Conservation (phyloP, 1,284 basidiomycete species). For the Cutaneotrichosporon cavernicola region DNA sequence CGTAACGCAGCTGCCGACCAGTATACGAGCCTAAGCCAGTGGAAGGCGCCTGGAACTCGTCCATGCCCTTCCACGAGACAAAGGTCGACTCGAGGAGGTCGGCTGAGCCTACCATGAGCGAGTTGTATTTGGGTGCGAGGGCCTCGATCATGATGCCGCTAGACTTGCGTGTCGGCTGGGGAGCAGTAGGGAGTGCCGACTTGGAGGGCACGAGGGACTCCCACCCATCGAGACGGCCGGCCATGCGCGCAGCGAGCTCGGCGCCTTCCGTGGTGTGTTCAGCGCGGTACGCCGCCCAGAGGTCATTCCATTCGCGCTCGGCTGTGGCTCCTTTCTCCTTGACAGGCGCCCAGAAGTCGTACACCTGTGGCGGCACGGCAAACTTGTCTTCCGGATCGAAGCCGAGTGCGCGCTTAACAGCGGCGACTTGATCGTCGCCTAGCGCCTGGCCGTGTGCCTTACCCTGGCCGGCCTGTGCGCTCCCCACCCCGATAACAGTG, state of each 20-base stretch:
- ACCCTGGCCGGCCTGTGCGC: conserved; percentile 24
- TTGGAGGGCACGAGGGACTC: conserved; percentile 24
- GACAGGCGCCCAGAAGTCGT: conserved; percentile 28
- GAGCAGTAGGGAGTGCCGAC: conserved; percentile 20
- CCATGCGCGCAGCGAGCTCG: conserved; percentile 23
- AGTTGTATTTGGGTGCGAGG: conserved; percentile 25
- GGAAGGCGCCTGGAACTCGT: conserved; percentile 33
- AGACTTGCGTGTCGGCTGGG: conserved; percentile 32
- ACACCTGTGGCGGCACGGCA: conserved; percentile 24
- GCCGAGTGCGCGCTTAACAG: conserved; percentile 30
- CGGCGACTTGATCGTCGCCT: conserved; percentile 30
- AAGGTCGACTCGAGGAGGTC: conserved; percentile 34
- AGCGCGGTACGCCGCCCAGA: conserved; percentile 23
- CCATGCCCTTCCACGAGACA: conserved; percentile 28
- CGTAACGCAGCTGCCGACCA: conserved; percentile 34
- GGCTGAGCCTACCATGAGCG: conserved; percentile 31
- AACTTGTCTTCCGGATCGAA: conserved; percentile 29
- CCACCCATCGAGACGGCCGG: conserved; percentile 25
- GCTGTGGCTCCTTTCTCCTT: conserved; percentile 18
- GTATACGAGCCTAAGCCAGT: conserved; percentile 30
- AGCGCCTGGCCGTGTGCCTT: conserved; percentile 30
- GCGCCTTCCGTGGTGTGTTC: conserved; percentile 22
- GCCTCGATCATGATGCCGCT: conserved; percentile 31
- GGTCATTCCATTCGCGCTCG: conserved; percentile 28
- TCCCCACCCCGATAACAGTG: conserved; percentile 31